These are phyloP conservation scores for Mucor circinelloides DNA, from an alignment of 371 early-diverging fungal species.

Conservation along the genomic window DNA sequence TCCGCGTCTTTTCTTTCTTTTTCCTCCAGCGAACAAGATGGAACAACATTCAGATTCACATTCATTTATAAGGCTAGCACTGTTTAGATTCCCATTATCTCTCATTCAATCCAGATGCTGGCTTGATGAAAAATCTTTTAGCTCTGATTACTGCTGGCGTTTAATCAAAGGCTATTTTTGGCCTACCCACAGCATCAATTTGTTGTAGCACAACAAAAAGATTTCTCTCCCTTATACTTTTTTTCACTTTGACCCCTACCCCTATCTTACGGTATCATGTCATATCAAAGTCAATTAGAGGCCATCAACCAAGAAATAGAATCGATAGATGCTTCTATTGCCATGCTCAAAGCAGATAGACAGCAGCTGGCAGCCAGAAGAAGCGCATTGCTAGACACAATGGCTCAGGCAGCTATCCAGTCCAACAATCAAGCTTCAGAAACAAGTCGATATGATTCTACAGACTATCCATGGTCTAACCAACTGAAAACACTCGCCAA, in stretches of 20 bases:
- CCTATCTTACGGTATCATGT: not conserved
- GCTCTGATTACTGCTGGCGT: not conserved
- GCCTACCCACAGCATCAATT: not conserved
- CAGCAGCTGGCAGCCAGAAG: not conserved
- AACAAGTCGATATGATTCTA: conserved; percentile 27
- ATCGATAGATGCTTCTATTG: conserved; percentile 24
- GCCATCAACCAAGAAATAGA: conserved; percentile 25
- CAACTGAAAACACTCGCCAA: conserved; percentile 37
- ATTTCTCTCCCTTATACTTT: not conserved
- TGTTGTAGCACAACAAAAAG: not conserved
- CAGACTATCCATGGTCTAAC: conserved; percentile 58
- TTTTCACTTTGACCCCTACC: not conserved
- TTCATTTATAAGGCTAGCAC: not conserved
- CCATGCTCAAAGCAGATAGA: conserved; percentile 10
- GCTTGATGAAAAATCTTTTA: not conserved
- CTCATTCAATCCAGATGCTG: not conserved
- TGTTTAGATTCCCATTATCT: not conserved
- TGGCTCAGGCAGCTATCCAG: conserved; percentile 2
- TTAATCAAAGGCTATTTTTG: not conserved
- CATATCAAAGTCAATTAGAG: conserved; percentile 9
- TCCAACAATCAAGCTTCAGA: not conserved
- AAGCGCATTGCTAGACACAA: conserved; percentile 3
- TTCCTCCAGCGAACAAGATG: not conserved
- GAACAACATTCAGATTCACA: not conserved
- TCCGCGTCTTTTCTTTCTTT: not conserved